phyloP scores from a whole-genome alignment of 2,329 filamentous ascomycete species.

The Ustulina deusta region DNA sequence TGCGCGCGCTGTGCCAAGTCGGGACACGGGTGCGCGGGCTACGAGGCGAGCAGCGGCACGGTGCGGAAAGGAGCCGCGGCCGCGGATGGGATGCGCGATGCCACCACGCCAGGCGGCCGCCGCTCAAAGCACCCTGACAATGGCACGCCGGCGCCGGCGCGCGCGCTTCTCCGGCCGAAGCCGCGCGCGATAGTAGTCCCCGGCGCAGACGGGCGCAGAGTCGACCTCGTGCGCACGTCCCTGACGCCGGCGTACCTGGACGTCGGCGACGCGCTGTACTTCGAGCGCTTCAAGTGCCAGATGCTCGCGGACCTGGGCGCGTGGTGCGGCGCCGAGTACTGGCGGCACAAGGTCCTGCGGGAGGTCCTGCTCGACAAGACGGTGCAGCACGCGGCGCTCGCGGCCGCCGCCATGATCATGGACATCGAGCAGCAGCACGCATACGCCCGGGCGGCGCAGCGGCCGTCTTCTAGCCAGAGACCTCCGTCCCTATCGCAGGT shows the following conservation, averaged over 20 bases:
- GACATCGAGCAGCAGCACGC: constrained; percentile 40
- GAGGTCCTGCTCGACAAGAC: constrained; percentile 40
- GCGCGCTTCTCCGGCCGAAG: constrained; percentile 32
- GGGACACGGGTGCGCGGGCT: constrained; percentile 40
- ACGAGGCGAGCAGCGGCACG: constrained; percentile 18
- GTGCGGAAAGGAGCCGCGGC: constrained; percentile 20
- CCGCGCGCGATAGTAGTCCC: neutral
- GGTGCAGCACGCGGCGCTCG: constrained; percentile 42
- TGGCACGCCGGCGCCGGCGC: neutral
- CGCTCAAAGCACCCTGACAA: constrained; percentile 6
- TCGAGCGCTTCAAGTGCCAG: constrained; percentile 43
- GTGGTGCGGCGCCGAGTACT: constrained; percentile 42
- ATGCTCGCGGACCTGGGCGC: constrained; percentile 37
- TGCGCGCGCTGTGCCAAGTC: constrained; percentile 42
- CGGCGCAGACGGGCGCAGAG: too few species aligned
- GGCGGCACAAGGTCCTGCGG: constrained; percentile 38
- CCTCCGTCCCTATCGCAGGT: neutral
- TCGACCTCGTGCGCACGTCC: constrained; percentile 33
- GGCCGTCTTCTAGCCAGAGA: neutral
- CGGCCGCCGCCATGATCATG: constrained; percentile 39
- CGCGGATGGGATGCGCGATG: too few species aligned
- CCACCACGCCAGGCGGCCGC: neutral
- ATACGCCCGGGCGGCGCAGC: neutral
- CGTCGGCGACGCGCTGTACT: constrained; percentile 38
- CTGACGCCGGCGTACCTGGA: constrained; percentile 39